Conservation (phyloP, 2,329 filamentous ascomycete genomes). For the Epichloe festucae region DNA sequence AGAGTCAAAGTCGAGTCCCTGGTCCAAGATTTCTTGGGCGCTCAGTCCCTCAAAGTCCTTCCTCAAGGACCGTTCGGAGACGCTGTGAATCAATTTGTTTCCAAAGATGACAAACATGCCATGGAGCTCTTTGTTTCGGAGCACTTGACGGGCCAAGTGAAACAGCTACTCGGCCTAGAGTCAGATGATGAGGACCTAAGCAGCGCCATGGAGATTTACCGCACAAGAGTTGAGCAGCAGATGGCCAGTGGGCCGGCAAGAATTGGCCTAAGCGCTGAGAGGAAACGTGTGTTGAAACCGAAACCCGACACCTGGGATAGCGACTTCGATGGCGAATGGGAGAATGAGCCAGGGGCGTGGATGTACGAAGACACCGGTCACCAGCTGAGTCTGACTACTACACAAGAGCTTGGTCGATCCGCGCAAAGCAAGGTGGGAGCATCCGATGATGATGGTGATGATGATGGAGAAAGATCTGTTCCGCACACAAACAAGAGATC, state of each 20-base stretch:
- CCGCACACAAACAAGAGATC: conserved; percentile 19
- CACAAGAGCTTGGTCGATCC: conserved; percentile 6
- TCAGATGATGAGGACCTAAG: conserved; percentile 54
- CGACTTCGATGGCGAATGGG: conserved; percentile 81
- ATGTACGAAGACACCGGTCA: conserved; percentile 18
- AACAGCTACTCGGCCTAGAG: conserved; percentile 53
- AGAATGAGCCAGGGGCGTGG: conserved; percentile 56
- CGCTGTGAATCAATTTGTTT: conserved; percentile 82
- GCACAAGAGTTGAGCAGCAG: conserved; percentile 54
- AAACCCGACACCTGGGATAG: conserved; percentile 76
- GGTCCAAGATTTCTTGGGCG: conserved; percentile 74
- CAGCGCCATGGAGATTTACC: conserved; percentile 60
- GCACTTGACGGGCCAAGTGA: conserved; percentile 56
- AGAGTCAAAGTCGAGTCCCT: conserved; percentile 78
- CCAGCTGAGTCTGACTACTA: conserved; percentile 7
- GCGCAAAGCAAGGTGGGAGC: conserved; percentile 12
- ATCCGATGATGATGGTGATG: conserved; percentile 9
- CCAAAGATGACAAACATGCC: conserved; percentile 88
- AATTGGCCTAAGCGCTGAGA: conserved; percentile 24
- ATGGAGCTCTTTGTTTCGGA: conserved; percentile 72
- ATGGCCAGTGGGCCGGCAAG: conserved; percentile 48
- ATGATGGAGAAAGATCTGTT: conserved; percentile 12
- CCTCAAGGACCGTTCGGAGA: conserved; percentile 89
- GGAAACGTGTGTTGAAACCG: conserved; percentile 45
- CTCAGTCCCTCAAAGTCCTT: conserved; percentile 82